phyloP scores from a whole-genome alignment of 768 basidiomycete genomes.

The Saitozyma sp. region DNA sequence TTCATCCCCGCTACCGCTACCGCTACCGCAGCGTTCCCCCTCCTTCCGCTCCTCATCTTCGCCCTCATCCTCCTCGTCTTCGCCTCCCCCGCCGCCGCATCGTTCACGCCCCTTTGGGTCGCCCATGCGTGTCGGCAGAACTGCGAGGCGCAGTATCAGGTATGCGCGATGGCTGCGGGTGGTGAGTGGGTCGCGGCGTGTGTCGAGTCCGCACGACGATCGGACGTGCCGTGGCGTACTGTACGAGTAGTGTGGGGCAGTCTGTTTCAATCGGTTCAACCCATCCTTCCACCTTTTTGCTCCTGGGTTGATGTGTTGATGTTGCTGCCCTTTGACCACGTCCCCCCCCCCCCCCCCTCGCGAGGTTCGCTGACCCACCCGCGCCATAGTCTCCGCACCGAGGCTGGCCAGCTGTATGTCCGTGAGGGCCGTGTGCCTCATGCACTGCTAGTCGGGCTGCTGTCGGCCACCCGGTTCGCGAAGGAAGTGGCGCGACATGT shows the following conservation, averaged over 20 bases:
- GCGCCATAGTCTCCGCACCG: neutral
- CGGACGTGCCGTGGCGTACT: neutral
- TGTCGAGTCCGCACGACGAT: neutral
- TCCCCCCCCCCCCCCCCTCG: no score
- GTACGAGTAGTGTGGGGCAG: no score
- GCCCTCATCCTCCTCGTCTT: no score
- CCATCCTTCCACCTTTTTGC: no score
- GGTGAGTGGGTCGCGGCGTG: neutral
- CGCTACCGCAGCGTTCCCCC: no score
- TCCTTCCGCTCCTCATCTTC: no score
- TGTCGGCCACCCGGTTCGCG: neutral
- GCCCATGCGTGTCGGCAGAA: slow-evolving; percentile 6
- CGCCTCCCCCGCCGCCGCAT: no score
- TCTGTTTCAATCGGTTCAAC: no score
- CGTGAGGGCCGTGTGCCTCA: neutral
- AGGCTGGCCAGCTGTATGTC: neutral
- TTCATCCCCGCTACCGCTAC: no score
- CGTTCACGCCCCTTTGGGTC: neutral
- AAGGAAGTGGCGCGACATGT: no score
- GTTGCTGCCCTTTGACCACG: neutral
- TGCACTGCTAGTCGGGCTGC: neutral
- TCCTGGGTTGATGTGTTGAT: neutral
- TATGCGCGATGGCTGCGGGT: neutral
- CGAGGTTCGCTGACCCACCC: no score
- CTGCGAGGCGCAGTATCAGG: slow-evolving; percentile 6